These are phyloP conservation scores for Erythrobasidium yunnanense DNA, from an alignment of 768 basidiomycete genomes.

Conservation along the genomic window DNA sequence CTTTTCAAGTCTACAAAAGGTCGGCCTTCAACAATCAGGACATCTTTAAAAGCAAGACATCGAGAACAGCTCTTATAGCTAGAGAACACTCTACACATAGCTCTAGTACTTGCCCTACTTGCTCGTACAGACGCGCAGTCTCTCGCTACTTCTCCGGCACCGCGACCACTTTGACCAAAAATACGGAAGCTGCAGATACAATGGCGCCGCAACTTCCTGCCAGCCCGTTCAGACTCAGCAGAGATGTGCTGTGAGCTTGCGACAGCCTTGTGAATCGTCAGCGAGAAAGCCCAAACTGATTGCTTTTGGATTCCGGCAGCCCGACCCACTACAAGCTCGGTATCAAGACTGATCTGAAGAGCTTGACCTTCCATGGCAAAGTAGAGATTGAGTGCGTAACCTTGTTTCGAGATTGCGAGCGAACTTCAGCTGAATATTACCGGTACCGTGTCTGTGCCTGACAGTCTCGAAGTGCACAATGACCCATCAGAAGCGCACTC, in stretches of 20 bases:
- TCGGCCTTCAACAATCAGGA: too few relatives aligned
- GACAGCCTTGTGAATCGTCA: not conserved
- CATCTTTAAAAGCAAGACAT: too few relatives aligned
- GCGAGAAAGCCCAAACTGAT: too few relatives aligned
- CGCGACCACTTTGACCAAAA: not conserved
- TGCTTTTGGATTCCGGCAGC: not conserved
- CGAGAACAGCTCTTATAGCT: too few relatives aligned
- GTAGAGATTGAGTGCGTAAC: constrained; percentile 59
- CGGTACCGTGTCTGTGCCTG: not conserved
- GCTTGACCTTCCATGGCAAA: constrained; percentile 63
- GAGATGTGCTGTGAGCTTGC: constrained; percentile 9
- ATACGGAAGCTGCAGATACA: not conserved
- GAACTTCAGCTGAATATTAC: too few relatives aligned
- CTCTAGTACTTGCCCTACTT: constrained; percentile 1
- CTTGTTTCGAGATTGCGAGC: too few relatives aligned
- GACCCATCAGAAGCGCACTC: constrained; percentile 50
- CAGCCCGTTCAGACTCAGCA: constrained; percentile 11
- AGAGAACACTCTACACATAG: not conserved
- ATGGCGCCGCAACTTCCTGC: too few relatives aligned
- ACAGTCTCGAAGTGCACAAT: constrained; percentile 56
- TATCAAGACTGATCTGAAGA: constrained; percentile 68
- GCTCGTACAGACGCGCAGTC: constrained; percentile 4
- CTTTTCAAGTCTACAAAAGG: too few relatives aligned
- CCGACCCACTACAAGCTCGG: constrained; percentile 22
- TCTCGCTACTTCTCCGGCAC: constrained; percentile 19